Percentiles rank a stretch among this genome's conserved stretches.
phyloP scores from a whole-genome alignment of 495 filamentous ascomycete genomes.

The Extremus antarcticus region DNA sequence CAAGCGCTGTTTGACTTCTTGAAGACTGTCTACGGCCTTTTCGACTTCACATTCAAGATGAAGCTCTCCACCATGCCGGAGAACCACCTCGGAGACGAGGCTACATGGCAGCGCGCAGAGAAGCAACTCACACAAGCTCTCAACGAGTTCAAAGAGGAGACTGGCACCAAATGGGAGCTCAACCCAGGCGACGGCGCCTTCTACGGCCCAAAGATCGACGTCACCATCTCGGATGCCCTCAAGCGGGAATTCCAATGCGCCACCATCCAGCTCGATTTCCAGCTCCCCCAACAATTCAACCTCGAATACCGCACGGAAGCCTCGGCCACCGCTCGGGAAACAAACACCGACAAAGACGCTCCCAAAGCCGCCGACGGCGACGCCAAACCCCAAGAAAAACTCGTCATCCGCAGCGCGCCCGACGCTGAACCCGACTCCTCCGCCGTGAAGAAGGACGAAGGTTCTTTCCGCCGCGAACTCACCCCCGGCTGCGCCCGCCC shows the following conservation, averaged over 20 bases:
- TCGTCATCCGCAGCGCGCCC: constrained; percentile 17
- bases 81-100: constrained; percentile 75
- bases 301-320: constrained; percentile 73
- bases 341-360: constrained; percentile 30
- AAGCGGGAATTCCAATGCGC: constrained; percentile 79
- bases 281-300: constrained; percentile 74
- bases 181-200: constrained; percentile 94
- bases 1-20: constrained; percentile 83
- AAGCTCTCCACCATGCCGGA: constrained; percentile 93
- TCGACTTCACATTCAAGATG: constrained; percentile 92
- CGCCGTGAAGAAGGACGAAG: constrained; percentile 16
- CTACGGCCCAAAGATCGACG: constrained; percentile 94
- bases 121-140: constrained; percentile 63
- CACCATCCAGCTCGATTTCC: constrained; percentile 95
- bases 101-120: constrained; percentile 83
- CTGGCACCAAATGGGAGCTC: constrained; percentile 68
- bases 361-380: constrained; percentile 26
- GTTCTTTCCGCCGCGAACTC: constrained; percentile 35
- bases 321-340: constrained; percentile 12
- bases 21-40: constrained; percentile 67
- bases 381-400: constrained; percentile 26
- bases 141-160: constrained; percentile 55
- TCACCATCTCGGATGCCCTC: constrained; percentile 74
- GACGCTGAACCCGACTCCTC: constrained; percentile 19
- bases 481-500: constrained; percentile 72